Percentiles rank a stretch among this genome's conserved stretches.
phyloP scores from a whole-genome alignment of 148 eudicot genomes.

The Camellia sinensis region DNA sequence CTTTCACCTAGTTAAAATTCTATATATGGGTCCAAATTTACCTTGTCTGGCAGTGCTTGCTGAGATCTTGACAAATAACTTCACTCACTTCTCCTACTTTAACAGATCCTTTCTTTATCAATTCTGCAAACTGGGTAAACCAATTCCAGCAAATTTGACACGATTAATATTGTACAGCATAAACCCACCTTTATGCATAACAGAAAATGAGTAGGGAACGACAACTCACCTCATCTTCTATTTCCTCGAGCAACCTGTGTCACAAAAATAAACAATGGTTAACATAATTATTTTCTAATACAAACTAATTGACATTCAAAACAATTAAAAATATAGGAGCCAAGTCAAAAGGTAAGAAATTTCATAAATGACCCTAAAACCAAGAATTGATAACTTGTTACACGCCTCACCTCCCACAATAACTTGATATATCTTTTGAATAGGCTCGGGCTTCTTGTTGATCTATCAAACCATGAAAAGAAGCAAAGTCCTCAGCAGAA shows the following conservation, averaged over 20 bases:
- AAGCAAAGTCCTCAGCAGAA: not conserved
- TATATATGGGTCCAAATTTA: conserved; percentile 15
- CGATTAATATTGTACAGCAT: not conserved
- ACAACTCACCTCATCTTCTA: conserved; percentile 81
- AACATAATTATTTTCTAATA: not conserved
- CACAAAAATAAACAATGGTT: conserved; percentile 10
- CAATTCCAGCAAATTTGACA: not conserved
- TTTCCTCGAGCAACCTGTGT: conserved; percentile 89
- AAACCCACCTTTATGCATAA: not conserved
- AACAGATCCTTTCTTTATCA: conserved; percentile 77
- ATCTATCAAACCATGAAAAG: conserved; percentile 38
- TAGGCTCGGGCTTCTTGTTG: conserved; percentile 92
- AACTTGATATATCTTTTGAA: conserved; percentile 85
- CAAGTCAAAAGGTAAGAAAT: not conserved
- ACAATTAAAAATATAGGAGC: not conserved
- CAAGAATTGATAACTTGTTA: not conserved
- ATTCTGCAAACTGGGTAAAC: conserved; percentile 63
- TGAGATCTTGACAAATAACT: conserved; percentile 75
- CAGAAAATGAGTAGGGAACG: conserved; percentile 12
- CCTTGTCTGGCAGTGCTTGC: conserved; percentile 77
- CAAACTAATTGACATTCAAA: not conserved
- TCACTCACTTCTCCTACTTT: conserved; percentile 69
- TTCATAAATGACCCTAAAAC: not conserved
- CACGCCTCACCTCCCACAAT: conserved; percentile 82
- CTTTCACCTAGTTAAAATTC: not conserved